Conservation (phyloP, 768 basidiomycete species). For the Mycena rosella region DNA sequence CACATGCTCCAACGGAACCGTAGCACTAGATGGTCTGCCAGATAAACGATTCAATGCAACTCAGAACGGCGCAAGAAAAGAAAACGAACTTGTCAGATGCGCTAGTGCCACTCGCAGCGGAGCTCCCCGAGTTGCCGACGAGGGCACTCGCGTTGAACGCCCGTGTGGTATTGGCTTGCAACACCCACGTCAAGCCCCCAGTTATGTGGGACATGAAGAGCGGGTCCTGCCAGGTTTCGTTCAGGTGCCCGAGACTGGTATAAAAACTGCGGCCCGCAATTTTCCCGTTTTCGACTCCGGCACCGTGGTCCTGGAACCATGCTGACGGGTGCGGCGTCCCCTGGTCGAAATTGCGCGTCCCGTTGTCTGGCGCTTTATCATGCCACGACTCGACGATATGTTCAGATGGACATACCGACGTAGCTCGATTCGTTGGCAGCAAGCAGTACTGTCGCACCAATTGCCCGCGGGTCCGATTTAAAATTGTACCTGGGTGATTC, state of each 20-base stretch:
- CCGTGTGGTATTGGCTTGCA: conserved; percentile 77
- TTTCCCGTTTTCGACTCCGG: conserved; percentile 65
- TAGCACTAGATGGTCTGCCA: conserved; percentile 21
- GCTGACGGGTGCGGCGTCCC: conserved; percentile 87
- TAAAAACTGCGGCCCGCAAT: conserved; percentile 85
- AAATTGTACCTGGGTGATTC: conserved; percentile 70
- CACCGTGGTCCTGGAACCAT: conserved; percentile 86
- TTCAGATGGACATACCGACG: conserved; percentile 46
- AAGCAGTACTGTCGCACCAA: conserved; percentile 74
- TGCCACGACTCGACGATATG: background rate
- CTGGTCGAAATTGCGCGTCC: conserved; percentile 67
- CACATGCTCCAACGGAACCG: background rate
- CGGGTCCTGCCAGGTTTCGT: conserved; percentile 83
- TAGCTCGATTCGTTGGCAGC: conserved; percentile 77
- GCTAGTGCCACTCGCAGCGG: background rate
- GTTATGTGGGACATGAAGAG: conserved; percentile 80
- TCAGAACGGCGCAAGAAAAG: background rate
- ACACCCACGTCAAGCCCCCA: conserved; percentile 80
- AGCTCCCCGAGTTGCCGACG: conserved; percentile 62
- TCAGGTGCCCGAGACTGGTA: conserved; percentile 84
- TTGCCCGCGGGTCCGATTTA: conserved; percentile 73
- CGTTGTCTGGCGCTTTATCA: conserved; percentile 52
- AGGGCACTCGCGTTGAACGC: conserved; percentile 70
- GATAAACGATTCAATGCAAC: background rate
- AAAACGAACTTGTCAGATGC: conserved; percentile 9